These are phyloP conservation scores for Breviolum minutum DNA, from an alignment of 73 alveolate genomes.

Conservation along the genomic window DNA sequence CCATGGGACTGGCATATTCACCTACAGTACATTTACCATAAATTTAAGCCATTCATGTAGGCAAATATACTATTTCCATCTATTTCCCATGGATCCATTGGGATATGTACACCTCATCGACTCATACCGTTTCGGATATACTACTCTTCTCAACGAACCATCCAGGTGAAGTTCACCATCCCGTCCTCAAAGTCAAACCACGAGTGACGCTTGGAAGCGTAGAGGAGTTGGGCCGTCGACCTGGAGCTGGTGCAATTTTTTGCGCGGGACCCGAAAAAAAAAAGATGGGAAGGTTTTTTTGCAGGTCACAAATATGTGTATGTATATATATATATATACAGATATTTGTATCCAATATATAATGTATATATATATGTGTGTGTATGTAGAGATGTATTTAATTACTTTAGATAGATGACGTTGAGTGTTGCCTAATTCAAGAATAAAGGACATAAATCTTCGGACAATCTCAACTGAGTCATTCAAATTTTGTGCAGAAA, in stretches of 20 bases:
- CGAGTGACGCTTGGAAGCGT: conserved; percentile 91
- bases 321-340: background rate
- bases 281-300: background rate
- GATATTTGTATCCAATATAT: background rate
- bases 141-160: background rate
- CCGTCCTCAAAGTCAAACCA: conserved; percentile 71
- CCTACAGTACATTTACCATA: too few species aligned
- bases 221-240: conserved; percentile 71
- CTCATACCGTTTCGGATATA: too few species aligned
- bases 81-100: too few species aligned
- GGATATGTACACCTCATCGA: too few species aligned
- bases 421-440: background rate
- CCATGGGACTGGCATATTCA: too few species aligned
- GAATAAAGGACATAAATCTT: too few species aligned
- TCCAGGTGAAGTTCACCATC: background rate
- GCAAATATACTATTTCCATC: too few species aligned
- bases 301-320: background rate
- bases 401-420: background rate
- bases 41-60: too few species aligned
- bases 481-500: too few species aligned
- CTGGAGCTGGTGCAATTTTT: background rate
- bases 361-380: background rate
- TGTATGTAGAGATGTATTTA: background rate
- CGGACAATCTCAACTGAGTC: too few species aligned
- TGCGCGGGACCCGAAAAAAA: too few species aligned